Evolutionary conservation across 306 rosid species (phyloP), one percentile per base, ranked within the genome.

Genomic region (Lupinus albus): DNA sequence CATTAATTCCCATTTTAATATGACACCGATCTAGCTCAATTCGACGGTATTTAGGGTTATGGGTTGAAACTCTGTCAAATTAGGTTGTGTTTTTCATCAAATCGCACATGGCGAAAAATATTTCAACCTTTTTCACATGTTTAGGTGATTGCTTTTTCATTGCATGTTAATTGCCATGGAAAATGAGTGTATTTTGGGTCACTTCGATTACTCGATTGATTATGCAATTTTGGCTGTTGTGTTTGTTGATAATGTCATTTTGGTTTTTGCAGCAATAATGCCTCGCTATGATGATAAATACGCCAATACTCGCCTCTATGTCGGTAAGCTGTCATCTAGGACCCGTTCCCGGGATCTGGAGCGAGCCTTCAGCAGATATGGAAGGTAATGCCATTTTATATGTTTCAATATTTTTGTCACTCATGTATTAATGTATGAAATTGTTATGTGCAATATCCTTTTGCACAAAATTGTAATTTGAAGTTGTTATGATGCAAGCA

Each of bases 231-330:
- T 32, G 0, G 33, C 45, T 56, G 8, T 11, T 59, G 12, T 6
- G 7, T 6, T 55, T 20, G 32, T 39, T 15, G 7, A 38, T 11
- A n/a, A n/a, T 67, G 25, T 8, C 51, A 7, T n/a, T 51, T 64
- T 35, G 47, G 8, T 7, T 36, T 36, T 36, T 50, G 73, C 80
- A 60, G 66, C 73, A 72, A 78, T 41, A 71, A 86, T 89, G 96
- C 92, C 96, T 84, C 90, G 96, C 39, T 67, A 89, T 28, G 96
- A 86, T 75, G 92, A 89, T 69, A 84, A 87, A 38, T 83, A 89
- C 30, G 96, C 85, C 2, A 84, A 78, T 61, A 83, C 84, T 1
- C 90, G 92, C 39, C 88, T 89, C 25, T 89, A 89, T 38, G 92
- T 86, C 2, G 96, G 96, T 55, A 92, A 79, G 30, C 64, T 89